Conservation (phyloP, 2,329 filamentous ascomycete genomes). For the Colletotrichum tamarilloi region DNA sequence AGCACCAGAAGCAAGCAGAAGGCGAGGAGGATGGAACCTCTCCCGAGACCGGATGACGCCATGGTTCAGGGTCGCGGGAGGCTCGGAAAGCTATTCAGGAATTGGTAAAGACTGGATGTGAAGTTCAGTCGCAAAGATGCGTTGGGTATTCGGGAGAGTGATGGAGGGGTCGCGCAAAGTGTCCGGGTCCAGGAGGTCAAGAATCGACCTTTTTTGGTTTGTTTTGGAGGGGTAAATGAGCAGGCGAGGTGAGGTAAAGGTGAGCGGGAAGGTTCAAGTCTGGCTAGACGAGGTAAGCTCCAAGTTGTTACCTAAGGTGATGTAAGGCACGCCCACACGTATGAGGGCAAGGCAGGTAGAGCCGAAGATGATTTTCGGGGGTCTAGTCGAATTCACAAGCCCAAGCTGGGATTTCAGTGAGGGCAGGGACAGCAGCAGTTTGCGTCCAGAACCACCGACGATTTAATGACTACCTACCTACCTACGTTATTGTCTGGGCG, state of each 20-base stretch:
- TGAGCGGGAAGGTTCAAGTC: slow-evolving; percentile 17
- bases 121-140: slow-evolving; percentile 14
- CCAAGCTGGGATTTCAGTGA: not conserved
- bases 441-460: not conserved
- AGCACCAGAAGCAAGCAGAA: slow-evolving; percentile 65
- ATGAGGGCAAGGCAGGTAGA: not conserved
- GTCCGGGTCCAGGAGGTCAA: slow-evolving; percentile 6
- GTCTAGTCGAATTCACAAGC: not conserved
- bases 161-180: slow-evolving; percentile 10
- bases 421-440: not conserved
- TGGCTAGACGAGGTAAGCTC: not conserved
- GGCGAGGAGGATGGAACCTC: slow-evolving; percentile 63
- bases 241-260: not conserved
- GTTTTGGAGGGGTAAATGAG: slow-evolving; percentile 13
- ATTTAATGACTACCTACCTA: not conserved
- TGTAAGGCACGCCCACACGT: not conserved
- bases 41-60: slow-evolving; percentile 59
- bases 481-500: slow-evolving; percentile 5
- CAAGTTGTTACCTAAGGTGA: not conserved
- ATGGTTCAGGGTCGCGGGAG: slow-evolving; percentile 46
- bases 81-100: not conserved
- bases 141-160: slow-evolving; percentile 6
- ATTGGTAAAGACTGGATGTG: slow-evolving; percentile 12
- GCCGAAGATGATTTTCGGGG: not conserved
- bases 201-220: slow-evolving; percentile 1